A percentile compares a stretch with the other conserved stretches of the same genome.
Evolutionary conservation across 2,329 filamentous ascomycete genomes (phyloP).

Genomic region (Cercospora nicotianae): DNA sequence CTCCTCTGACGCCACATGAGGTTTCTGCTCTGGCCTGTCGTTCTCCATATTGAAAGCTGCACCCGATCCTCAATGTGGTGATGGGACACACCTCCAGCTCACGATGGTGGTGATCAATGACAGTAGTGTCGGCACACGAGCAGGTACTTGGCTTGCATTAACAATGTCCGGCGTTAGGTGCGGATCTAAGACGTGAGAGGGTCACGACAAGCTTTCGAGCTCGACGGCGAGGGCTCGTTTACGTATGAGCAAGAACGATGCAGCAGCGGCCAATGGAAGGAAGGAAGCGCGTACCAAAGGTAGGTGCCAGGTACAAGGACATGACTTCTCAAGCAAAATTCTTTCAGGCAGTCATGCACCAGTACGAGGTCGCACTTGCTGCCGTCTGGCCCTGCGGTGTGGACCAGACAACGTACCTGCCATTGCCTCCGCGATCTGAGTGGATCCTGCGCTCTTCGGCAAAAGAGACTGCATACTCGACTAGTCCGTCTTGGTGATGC

Average conservation of each 20-base stretch:
- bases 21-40: conserved; percentile 17
- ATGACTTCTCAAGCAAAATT: not conserved
- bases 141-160: conserved; percentile 3
- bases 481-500: not conserved
- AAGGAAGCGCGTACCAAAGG: not conserved
- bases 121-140: not conserved
- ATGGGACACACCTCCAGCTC: not conserved
- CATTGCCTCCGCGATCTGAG: conserved; percentile 9
- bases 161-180: conserved; percentile 15
- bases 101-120: not conserved
- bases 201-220: conserved; percentile 13
- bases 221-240: not conserved
- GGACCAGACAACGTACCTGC: conserved; percentile 7
- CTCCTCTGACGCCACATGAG: conserved; percentile 6
- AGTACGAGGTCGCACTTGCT: conserved; percentile 4
- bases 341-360: not conserved
- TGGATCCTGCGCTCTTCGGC: conserved; percentile 11
- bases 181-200: conserved; percentile 3
- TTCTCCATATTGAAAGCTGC: conserved; percentile 18
- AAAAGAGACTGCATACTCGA: conserved; percentile 5
- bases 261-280: not conserved
- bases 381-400: conserved; percentile 5
- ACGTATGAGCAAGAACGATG: not conserved
- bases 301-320: not conserved
- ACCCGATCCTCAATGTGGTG: not conserved